Base-by-base conservation (phyloP, 2,329 filamentous ascomycete species). In the Ambrosiella cleistominuta region DNA sequence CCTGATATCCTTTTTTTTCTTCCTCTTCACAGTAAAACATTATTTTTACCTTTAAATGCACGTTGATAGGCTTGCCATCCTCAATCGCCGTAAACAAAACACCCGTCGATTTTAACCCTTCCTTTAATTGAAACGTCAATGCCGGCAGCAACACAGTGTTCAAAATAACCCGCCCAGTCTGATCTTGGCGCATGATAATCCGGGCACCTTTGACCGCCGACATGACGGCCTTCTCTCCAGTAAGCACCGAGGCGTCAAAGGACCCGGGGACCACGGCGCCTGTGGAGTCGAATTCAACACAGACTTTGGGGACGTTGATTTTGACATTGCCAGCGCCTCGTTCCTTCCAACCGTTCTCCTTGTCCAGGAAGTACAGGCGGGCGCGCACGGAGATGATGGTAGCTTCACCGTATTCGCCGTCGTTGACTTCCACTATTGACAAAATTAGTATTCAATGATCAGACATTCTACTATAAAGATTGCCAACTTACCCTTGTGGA, bases 131-230 rank as follows among this genome's bases (percentile, higher is more conserved):
- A 66, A 94, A 88, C 50, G 81, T 81, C 78, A 94, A 86, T 4
- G 82, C 80, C 59, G 86, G 84, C 61, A 88, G 79, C 60, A 97
- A 76, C 0, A 83, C 81, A 1, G 86, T 88, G 70, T 97, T 97
- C 55, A 97, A 74, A 62, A 95, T 83, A 57, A 97, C 82, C 19
- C 88, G 81, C 65, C 90, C 82, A 0, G 88, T 93, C 61, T 89
- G 88, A 66, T 96, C 90, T 63, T 94, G 88, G 15, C 91, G 84
- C 82, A 96, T 89, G 61, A 97, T 79, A 63, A 97, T 79, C 47
- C 91, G 85, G 27, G 84, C 77, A 59, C 80, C 73, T 63, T 77
- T 76, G 56, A 72, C 69, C 17, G 53, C 40, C 7, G 54, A 42
- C 2, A 36, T 53, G 35, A 51, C 47, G 60, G 54, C 1, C 63